Base-by-base conservation (phyloP, 805 yeast genomes). In the Candida morakotiae region DNA sequence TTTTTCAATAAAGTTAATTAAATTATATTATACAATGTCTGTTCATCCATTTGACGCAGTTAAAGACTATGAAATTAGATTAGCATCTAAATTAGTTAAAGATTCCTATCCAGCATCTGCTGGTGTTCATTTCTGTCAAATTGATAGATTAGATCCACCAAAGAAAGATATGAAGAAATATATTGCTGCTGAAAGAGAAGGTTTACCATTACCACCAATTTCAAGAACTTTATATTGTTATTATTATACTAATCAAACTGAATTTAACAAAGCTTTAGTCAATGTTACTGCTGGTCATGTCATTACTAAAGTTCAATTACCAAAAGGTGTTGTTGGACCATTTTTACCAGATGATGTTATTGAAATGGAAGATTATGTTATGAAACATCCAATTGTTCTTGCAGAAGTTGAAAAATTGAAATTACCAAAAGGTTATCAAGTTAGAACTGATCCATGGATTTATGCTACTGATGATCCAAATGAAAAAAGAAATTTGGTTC, bases 381-480 rank as follows among this genome's bases (percentile, higher is more conserved):
- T 62, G 49, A 49, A 57, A 18, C 83, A 81, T 53, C 88, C 88
- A 14, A 42, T 52, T 2, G 79, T 82, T 43, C 45, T 56, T 43
- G 84, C 80, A 18, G 88, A 83, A 58, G 68, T 82, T 48, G 83
- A 69, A 41, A 81, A 82, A 56, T 68, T 83, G 60, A 70, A 77
- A 46, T 66, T 83, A 41, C 89, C 88, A 43, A 53, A 64, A 46
- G 73, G 53, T 55, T 73, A 56, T 63, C 55, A 56, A 24, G 80
- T 81, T 34, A 72, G 79, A 48, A 73, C 73, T 53, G 91, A 83
- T 56, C 87, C 89, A 37, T 85, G 95, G 94, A 85, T 83, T 73
- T 83, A 85, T 56, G 94, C 91, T 52, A 80, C 87, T 23, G 87
- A 81, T 54, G 80, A 78, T 49, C 63, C 75, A 33, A 62, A 71